Evolutionary conservation across 2,329 filamentous ascomycete species (phyloP), one percentile per base, ranked within the genome.

Genomic region (Lecanicillium sp.): DNA sequence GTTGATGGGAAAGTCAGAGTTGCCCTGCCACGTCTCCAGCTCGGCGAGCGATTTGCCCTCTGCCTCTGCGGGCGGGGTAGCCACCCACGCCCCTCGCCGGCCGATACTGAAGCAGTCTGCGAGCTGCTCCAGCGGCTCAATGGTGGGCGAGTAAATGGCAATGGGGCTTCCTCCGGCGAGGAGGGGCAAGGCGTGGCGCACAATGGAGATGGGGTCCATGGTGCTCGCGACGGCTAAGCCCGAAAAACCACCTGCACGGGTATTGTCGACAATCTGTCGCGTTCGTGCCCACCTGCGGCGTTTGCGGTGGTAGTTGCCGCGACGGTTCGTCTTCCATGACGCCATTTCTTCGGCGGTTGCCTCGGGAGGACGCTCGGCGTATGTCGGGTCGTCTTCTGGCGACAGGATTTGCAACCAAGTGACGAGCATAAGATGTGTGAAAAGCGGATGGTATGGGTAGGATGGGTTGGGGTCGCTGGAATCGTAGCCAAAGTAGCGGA

Each of bases 401-500:
- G 84, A 73, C 13, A 96, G 66, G 5, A 98, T 77, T 61, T 97
- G 90, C 3, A 98, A 75, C 89, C 90, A 98, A 19, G 87, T 90
- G 20, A 97, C 69, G 5, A 83, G 78, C 52, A 90, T 82, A 37
- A 98, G 77, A 56, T 92, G 82, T 13, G 76, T 81, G 59, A 83
- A 75, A 10, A 98, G 77, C 1, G 92, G 90, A 56, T 97, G 92
- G 17, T 78, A 68, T 12, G 74, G 68, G 39, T 69, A 59, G 33
- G 51, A 70, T 10, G 61, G 74, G 47, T 72, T 73, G 31, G 81
- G 78, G 45, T 77, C 78, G 42, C 75, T 74, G 48, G 73, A 67
- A 61, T 94, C 87, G 64, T 81, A 97, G 58, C 79, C 79, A 64
- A 94, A 97, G 68, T 95, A 94, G 57, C 86, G 86, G 15, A 98